Evolutionary conservation across 257 asterid species (phyloP), one percentile per base, ranked within the genome.

Genomic region (Plantago elongata): DNA sequence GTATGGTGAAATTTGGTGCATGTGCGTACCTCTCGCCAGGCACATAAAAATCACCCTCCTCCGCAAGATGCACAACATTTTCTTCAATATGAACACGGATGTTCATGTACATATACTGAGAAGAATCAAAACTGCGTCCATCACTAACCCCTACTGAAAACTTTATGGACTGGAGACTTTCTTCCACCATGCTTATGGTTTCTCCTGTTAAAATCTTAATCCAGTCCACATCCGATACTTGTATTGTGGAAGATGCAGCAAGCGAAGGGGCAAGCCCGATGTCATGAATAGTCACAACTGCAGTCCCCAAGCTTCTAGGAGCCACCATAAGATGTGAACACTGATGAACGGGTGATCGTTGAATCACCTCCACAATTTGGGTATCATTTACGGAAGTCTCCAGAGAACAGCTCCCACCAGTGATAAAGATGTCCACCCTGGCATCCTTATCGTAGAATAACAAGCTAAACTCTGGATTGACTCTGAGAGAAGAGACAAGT

Each of bases 191-290:
- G 76, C 95, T 88, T 72, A 90, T 66, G 68, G 70, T 84, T 63
- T 81, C 87, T 52, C 82, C 77, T 0, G 94, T 63, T 71, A 68
- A 66, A 74, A 91, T 81, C 81, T 86, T 82, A 64, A 91, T 82
- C 98, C 98, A 91, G 65, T 86, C 96, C 69, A 88, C 66, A 58
- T 88, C 96, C 9, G 92, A 90, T 81, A 91, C 96, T 71, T 83
- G 89, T 71, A 91, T 79, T 14, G 74, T 63, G 51, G 95, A 79
- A 57, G 84, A 80, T 46, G 96, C 88, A 62, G 85, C 58, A 69
- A 84, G 77, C 61, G 91, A 85, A 64, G 98, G 96, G 67, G 72
- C 69, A 75, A 88, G 79, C 74, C 98, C 96, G 30, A 84, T 56
- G 70, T 91, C 98, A 46, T 78, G 79, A 67, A 88, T 87, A 0